Evolutionary conservation across 78 protist species (phyloP), one percentile per base, ranked within the genome.

Genomic region (Diacronema lutheri): DNA sequence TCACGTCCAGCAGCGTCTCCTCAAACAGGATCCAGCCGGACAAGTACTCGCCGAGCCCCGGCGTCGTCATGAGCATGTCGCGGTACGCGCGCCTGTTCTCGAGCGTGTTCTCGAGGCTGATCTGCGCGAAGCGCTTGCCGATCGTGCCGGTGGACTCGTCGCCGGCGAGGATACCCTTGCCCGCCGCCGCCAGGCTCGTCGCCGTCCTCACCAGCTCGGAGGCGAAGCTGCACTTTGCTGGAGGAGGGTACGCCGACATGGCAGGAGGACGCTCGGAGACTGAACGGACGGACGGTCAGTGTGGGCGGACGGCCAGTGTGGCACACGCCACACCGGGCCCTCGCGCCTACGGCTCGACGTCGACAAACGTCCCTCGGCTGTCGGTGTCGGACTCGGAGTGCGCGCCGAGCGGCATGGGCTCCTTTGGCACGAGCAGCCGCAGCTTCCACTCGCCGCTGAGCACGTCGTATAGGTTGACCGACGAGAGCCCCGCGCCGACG

Each of bases 121-220:
- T 93, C 56, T 86, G 38, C 56, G 55, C 84, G 88, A 97, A 93
- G 65, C 98, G 92, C 89, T 94, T 95, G 71, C 97, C 98, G 38
- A 93, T 92, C 64, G 97, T 96, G 57, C 93, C 94, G 0, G 89
- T 79, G 82, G 86, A 58, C 91, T 97, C 98, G 87, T 97, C 98
- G 38, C 96, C 95, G 1, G 98, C 98, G 33, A 96, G 93, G 90
- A 97, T 84, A 31, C 98, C 98, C 85, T 91, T 89, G 84, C 98
- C 98, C 33, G 93, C 92, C 25, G 93, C 83, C 44, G 85, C 81
- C 38, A 95, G 89, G 14, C 12, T 0, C 37, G 7, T 5, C 38
- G 73, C 76, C 21, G 82, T 85, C 20, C 33, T n/a, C 58, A 25
- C 13, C n/a, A 85, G 21, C 72, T 85, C 60, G 21, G 12, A 10